These are phyloP conservation scores for Sphagnum tenellum DNA, from an alignment of 225 moss, liverwort and hornwort genomes.

Conservation along the genomic window DNA sequence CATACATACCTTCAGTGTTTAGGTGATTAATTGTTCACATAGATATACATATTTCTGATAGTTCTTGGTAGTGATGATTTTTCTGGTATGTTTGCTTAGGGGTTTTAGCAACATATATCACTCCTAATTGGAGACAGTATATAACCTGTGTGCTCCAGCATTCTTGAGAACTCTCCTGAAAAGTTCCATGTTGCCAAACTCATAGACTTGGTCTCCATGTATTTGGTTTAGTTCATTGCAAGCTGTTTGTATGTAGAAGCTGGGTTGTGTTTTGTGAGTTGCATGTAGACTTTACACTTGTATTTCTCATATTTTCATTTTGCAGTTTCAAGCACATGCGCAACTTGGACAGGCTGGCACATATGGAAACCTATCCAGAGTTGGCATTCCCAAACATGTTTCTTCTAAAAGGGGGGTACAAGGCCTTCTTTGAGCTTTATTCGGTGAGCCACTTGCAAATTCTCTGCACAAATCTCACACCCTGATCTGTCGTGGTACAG, in stretches of 20 bases:
- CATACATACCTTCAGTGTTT: no score
- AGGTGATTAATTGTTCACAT: no score
- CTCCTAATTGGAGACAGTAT: no score
- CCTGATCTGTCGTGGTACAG: not conserved
- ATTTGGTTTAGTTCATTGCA: not conserved
- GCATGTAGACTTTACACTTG: no score
- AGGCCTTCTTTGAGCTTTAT: conserved; percentile 37
- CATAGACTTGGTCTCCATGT: not conserved
- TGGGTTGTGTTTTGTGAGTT: not conserved
- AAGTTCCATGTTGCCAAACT: not conserved
- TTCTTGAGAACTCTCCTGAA: no score
- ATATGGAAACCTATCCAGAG: conserved; percentile 49
- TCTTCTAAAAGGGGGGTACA: conserved; percentile 50
- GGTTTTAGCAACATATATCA: no score
- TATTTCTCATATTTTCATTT: not conserved
- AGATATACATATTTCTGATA: no score
- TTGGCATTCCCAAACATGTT: conserved; percentile 55
- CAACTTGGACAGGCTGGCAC: conserved; percentile 39
- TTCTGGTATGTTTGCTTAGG: no score
- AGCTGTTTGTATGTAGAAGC: not conserved
- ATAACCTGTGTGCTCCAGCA: no score
- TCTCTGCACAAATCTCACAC: not conserved
- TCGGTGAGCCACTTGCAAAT: conserved; percentile 20
- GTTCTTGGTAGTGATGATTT: no score
- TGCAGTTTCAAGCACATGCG: conserved; percentile 51